Base-by-base conservation (phyloP, 805 yeast genomes). In the Ogataea ramenticola region DNA sequence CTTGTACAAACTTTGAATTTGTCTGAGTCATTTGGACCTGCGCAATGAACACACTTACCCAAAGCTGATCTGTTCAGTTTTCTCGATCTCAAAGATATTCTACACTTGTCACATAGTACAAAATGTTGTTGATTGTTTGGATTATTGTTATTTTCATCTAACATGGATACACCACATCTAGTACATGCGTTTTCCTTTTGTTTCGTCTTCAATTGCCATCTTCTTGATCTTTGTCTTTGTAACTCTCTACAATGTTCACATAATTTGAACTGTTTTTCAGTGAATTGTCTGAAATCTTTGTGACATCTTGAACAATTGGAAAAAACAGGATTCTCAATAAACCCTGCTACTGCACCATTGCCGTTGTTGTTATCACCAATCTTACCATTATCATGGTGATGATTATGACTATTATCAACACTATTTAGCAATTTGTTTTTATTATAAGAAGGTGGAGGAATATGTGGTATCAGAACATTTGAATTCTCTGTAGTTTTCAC, bases 21-120 rank as follows among this genome's bases (percentile, higher is more conserved):
- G 7, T 70, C 57, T 16, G 61, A 53, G 32, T 69, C 73, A 43
- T 71, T 70, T 8, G 80, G 79, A 2, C 85, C 84, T 1, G 80
- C 68, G 48, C 87, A 81, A 54, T 81, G 86, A 15, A 81, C 83
- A 62, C 87, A 81, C 52, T 72, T 73, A 1, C 87, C 86, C 49
- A 70, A 73, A 12, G 78, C 77, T 6, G 77, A 82, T 35, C 87
- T 64, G 43, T 68, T 71, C 0, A 79, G 77, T 53, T 81, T 81
- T 39, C 79, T 64, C 2, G 71, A 63, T 48, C 86, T 64, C 29
- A 80, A 62, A 34, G 72, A 70, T 50, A 66, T 69, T 36, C 87
- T 66, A 53, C 87, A 81, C 36, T 67, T 68, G 5, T 79, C 78
- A 60, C 87, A 81, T 39, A 81, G 60, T 0, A 79, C 86, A 58